Evolutionary conservation across 1,139 yeast species (phyloP).

Genomic region (Blastobotrys buckinghamii): DNA sequence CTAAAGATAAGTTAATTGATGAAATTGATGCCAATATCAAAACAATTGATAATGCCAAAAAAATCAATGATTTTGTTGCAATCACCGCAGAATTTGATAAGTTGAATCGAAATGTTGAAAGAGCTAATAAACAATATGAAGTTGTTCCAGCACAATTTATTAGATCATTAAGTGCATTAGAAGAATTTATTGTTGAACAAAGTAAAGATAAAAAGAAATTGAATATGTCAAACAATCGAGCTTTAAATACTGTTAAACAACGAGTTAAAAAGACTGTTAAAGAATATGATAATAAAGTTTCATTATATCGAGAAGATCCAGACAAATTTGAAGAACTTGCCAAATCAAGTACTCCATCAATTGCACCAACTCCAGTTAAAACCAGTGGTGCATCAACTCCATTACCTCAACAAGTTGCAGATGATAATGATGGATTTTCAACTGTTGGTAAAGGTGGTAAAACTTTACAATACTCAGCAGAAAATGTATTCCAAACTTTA

Average conservation of each 20-base stretch:
- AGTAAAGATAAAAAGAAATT: constrained; percentile 61
- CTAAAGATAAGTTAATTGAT: constrained; percentile 86
- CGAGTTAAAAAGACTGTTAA: constrained; percentile 77
- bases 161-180: constrained; percentile 64
- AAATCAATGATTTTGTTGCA: constrained; percentile 73
- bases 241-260: constrained; percentile 83
- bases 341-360: constrained; percentile 21
- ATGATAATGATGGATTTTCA: constrained; percentile 36
- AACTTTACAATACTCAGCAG: constrained; percentile 34
- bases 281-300: constrained; percentile 56
- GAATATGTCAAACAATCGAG: constrained; percentile 79
- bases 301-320: constrained; percentile 61
- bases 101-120: constrained; percentile 58
- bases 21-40: constrained; percentile 70
- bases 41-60: constrained; percentile 63
- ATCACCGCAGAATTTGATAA: constrained; percentile 74
- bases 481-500: constrained; percentile 64
- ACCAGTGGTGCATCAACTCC: constrained; percentile 2
- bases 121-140: constrained; percentile 67
- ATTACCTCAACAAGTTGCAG: constrained; percentile 9
- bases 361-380: constrained; percentile 5
- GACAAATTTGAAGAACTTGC: constrained; percentile 53
- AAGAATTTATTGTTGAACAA: constrained; percentile 57
- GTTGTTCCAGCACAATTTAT: constrained; percentile 67
- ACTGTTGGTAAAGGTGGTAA: constrained; percentile 40